Conservation (phyloP, 192 early-diverging fungal genomes). For the Kickxella alabastrina region DNA sequence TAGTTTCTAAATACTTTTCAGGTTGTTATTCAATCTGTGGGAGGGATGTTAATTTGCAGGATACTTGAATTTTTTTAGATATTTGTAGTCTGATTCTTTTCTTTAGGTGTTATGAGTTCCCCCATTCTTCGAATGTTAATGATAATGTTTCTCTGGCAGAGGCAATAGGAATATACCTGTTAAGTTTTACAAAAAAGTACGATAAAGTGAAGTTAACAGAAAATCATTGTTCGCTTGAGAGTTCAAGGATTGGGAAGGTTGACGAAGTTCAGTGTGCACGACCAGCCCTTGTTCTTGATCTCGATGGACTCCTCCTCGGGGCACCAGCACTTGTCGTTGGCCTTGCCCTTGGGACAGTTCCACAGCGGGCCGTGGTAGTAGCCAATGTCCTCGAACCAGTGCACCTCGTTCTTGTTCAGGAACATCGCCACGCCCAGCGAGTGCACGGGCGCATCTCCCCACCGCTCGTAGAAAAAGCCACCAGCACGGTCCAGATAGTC, state of each 20-base stretch:
- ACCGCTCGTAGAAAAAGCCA: constrained; percentile 76
- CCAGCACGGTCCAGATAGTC: constrained; percentile 68
- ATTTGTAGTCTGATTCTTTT: no score
- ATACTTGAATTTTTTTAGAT: no score
- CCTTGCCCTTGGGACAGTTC: constrained; percentile 37
- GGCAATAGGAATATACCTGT: no score
- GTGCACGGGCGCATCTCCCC: constrained; percentile 57
- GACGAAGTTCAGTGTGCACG: constrained; percentile 42
- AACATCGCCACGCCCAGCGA: constrained; percentile 60
- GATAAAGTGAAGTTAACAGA: no score
- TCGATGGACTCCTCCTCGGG: constrained; percentile 43
- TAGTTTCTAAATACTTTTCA: no score
- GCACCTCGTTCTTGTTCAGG: constrained; percentile 54
- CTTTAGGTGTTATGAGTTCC: no score
- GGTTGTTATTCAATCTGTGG: no score
- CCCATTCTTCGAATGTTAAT: no score
- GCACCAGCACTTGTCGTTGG: constrained; percentile 46
- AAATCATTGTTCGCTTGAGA: not conserved
- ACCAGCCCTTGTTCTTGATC: constrained; percentile 37
- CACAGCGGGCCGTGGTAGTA: constrained; percentile 55
- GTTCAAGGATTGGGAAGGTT: constrained; percentile 15
- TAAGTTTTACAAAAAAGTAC: no score
- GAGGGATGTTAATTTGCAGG: no score
- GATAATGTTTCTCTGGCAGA: no score
- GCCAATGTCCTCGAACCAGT: constrained; percentile 71